Evolutionary conservation across 1,284 basidiomycete genomes (phyloP), one percentile per base, ranked within the genome.

Genomic region (Apiotrichum mycotoxinovorans): DNA sequence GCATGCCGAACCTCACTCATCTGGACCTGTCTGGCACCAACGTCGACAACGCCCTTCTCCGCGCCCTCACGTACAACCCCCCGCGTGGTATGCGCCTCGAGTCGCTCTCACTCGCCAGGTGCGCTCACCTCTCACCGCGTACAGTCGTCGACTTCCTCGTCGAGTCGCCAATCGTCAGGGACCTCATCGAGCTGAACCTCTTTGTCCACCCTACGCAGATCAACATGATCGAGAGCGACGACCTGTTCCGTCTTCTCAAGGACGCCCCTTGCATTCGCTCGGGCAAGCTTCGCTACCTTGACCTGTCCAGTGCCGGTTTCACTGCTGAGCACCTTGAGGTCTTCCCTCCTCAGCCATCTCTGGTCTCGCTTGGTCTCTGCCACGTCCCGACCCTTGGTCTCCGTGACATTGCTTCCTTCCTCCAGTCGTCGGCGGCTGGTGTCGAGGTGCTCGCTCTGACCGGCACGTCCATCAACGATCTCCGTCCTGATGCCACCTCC

Each of bases 181-280:
- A 81, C 26, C 79, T 97, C 30, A 81, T 80, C 52, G 89, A 98
- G 68, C 81, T 98, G 40, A 91, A 89, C 55, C 82, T 98, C 2
- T 95, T 91, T 67, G 91, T 91, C 46, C 92, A 96, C 67, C 83
- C 83, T 68, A 90, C 91, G 1, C 93, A 90, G 75, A 82, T 85
- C 0, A 91, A 87, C n/a, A 85, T 89, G 0, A 80, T 98, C 30
- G 83, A 83, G 11, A 78, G 79, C 40, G 82, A 84, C 22, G 87
- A 97, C 60, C 81, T 97, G 33, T 66, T 76, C 23, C 81, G 83
- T 23, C 84, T 98, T 52, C 74, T 98, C 54, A 80, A 82, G 1
- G 75, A 78, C 18, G 92, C 92, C 0, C 92, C 92, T 0, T 91
- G 89, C 70, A 88, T 98, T 80, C 79, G 80, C 15, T 84, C 81